phyloP scores from a whole-genome alignment of 768 basidiomycete genomes.

The Lyophyllum shimeji region DNA sequence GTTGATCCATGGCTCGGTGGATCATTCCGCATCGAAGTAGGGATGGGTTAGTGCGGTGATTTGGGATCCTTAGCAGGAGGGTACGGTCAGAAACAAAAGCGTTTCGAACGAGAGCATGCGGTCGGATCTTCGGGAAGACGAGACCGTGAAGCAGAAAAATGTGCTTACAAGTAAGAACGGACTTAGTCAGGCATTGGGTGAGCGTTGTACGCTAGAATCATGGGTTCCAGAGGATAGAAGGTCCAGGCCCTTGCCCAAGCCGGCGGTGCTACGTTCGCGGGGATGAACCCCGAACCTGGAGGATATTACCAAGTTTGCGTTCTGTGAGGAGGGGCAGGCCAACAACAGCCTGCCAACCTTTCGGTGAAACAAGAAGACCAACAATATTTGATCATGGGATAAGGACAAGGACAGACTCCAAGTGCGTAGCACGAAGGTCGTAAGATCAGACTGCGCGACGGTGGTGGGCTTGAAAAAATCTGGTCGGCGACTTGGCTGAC shows the following conservation, averaged over 20 bases:
- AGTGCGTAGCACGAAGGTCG: background rate
- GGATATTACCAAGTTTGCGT: background rate
- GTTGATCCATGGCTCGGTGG: background rate
- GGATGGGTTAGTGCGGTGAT: slow-evolving; percentile 3
- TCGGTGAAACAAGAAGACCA: background rate
- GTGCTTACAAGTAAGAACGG: background rate
- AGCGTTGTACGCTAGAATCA: background rate
- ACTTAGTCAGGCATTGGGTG: background rate
- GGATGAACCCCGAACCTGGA: background rate
- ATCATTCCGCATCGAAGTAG: background rate
- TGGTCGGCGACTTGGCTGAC: slow-evolving; percentile 22
- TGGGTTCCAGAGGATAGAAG: background rate
- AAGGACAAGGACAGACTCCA: background rate
- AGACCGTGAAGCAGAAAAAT: background rate
- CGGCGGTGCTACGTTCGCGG: background rate
- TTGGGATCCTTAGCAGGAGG: background rate
- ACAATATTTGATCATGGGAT: background rate
- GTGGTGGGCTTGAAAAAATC: slow-evolving; percentile 20
- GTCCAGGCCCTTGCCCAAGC: background rate
- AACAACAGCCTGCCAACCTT: background rate
- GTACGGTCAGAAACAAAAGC: background rate
- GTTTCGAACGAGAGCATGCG: background rate
- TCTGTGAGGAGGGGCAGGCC: background rate
- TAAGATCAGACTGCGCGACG: background rate
- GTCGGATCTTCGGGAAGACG: background rate